These are phyloP conservation scores for Penicillium sclerotigenum DNA, from an alignment of 2,329 filamentous ascomycete genomes.

Conservation along the genomic window DNA sequence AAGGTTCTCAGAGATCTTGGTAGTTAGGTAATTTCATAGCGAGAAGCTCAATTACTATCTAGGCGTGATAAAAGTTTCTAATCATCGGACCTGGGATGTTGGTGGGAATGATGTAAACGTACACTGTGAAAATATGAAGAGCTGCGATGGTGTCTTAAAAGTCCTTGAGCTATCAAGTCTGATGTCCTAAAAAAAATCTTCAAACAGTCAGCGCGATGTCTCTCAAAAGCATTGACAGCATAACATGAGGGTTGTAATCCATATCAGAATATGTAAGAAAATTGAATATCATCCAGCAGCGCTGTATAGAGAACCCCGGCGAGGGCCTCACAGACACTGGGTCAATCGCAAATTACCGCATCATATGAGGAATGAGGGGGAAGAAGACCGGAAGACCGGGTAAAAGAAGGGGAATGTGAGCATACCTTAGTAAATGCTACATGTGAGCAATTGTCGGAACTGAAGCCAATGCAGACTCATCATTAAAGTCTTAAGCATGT, in stretches of 20 bases:
- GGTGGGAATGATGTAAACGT: slow-evolving; percentile 17
- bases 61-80: slow-evolving; percentile 58
- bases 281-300: slow-evolving; percentile 76
- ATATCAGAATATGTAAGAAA: slow-evolving; percentile 98
- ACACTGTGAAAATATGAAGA: slow-evolving; percentile 17
- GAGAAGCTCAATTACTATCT: slow-evolving; percentile 66
- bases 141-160: neutral
- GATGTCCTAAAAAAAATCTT: slow-evolving; percentile 20
- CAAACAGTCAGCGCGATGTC: slow-evolving; percentile 23
- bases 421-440: slow-evolving; percentile 22
- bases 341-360: slow-evolving; percentile 99
- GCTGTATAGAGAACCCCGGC: slow-evolving; percentile 83
- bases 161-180: neutral
- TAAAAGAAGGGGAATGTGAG: slow-evolving; percentile 2
- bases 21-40: slow-evolving; percentile 59
- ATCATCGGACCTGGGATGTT: slow-evolving; percentile 55
- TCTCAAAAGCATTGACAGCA: slow-evolving; percentile 2
- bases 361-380: slow-evolving; percentile 54
- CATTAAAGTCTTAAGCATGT: slow-evolving; percentile 5
- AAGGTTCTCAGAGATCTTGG: slow-evolving; percentile 66
- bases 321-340: slow-evolving; percentile 75
- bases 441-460: neutral
- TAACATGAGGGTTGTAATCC: slow-evolving; percentile 9
- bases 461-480: neutral
- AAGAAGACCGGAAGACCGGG: neutral